Evolutionary conservation across 495 filamentous ascomycete species (phyloP), one percentile per base, ranked within the genome.

Genomic region (Aspergillus funiculosus): DNA sequence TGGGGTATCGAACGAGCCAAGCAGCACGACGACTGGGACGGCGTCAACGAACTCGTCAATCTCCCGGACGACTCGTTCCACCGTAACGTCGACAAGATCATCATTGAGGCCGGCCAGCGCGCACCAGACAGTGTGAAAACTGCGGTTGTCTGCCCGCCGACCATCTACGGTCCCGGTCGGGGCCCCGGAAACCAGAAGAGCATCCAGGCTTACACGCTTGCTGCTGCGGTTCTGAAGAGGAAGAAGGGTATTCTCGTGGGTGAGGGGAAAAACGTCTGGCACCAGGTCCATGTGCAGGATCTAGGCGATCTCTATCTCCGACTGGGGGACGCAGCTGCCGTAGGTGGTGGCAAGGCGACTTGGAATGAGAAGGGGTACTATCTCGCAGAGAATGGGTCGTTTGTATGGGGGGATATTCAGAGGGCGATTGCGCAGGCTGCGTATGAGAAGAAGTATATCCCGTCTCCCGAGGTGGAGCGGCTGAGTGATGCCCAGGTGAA

Each of bases 341-440:
- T 55, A 5, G 75, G 74, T 11, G 79, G 76, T 7, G 72, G 73
- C 5, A 68, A 77, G 17, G 83, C 85, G 27, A 80, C 85, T 10
- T 95, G 86, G 79, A 83, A 81, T 6, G 65, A 73, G 6, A 72
- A 83, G 52, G 86, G 78, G 1, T 90, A 92, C 60, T 91, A 85
- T 61, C 77, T 89, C 47, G 73, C 76, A 26, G 82, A 87, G 61
- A 83, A 81, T 52, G 85, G 80, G 4, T 64, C 79, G 37, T 82
- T 86, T 56, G 71, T 74, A 21, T 92, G 85, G 86, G 80, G 79
- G 24, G 77, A 87, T 35, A 61, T 89, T 19, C 70, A 83, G 27
- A 70, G 70, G 20, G 59, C 63, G 15, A 64, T 92, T 48, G 84
- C 79, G 0, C 60, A 75, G 43, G 73, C 74, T 53, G 81, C 83